These are phyloP conservation scores for Pleurotus cornucopiae DNA, from an alignment of 768 basidiomycete genomes.

Conservation along the genomic window DNA sequence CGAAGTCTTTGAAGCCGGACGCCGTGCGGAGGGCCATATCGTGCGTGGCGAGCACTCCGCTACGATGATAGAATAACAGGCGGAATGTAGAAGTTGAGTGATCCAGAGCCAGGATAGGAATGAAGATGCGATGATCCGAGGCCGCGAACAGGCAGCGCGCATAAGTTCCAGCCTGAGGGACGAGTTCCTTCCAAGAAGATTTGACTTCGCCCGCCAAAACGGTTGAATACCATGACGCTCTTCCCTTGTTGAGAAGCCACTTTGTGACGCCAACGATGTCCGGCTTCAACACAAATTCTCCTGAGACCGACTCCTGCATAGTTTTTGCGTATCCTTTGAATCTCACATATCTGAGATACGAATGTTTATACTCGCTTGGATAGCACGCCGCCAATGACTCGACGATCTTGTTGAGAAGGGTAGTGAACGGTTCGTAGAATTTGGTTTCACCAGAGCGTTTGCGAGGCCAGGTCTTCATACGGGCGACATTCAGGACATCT, in stretches of 20 bases:
- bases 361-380: background rate
- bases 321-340: background rate
- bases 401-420: background rate
- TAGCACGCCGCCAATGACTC: background rate
- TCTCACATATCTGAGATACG: background rate
- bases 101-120: constrained; percentile 1
- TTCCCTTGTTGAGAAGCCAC: background rate
- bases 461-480: background rate
- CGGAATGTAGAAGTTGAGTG: background rate
- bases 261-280: background rate
- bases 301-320: background rate
- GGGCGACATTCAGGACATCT: background rate
- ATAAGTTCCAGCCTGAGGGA: background rate
- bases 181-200: background rate
- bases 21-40: background rate
- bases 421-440: background rate
- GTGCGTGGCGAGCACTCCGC: background rate
- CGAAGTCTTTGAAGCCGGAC: constrained; percentile 4
- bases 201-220: background rate
- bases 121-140: background rate
- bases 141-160: constrained; percentile 7
- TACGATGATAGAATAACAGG: constrained; percentile 7
- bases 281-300: background rate
- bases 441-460: background rate
- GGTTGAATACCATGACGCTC: background rate